Conservation (phyloP, 2,329 filamentous ascomycete species). For the Metarhizium humberi region DNA sequence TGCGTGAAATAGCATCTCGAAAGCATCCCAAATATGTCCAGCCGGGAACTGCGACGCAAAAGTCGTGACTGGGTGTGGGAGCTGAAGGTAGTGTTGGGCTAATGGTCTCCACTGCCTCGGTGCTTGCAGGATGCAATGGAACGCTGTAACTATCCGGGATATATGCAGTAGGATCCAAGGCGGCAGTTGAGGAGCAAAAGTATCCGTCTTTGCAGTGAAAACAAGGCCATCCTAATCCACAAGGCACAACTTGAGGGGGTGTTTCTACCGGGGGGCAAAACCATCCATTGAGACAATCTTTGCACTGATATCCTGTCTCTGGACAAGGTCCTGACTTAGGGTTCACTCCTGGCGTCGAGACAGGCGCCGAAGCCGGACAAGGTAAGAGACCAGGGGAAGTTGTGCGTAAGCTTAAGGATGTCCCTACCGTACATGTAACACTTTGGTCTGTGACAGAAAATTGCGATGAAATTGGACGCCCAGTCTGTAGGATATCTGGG, state of each 20-base stretch:
- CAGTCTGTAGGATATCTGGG: not conserved
- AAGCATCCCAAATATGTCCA: constrained; percentile 24
- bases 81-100: not conserved
- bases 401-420: not conserved
- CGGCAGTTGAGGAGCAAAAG: constrained; percentile 13
- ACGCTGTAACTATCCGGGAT: not conserved
- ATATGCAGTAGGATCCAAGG: not conserved
- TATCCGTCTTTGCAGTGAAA: constrained; percentile 20
- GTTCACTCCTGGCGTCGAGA: not conserved
- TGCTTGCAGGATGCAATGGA: not conserved
- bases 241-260: constrained; percentile 17
- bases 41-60: constrained; percentile 1
- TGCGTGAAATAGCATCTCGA: constrained; percentile 16
- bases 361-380: not conserved
- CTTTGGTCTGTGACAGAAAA: not conserved
- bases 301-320: constrained; percentile 17
- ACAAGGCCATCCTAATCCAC: constrained; percentile 22
- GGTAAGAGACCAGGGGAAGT: not conserved
- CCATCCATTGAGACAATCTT: constrained; percentile 21
- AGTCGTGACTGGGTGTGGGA: not conserved
- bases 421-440: not conserved
- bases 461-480: not conserved
- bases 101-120: not conserved
- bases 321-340: constrained; percentile 12
- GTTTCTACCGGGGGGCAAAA: constrained; percentile 23